A percentile compares a stretch with the other conserved stretches of the same genome.
Conservation (phyloP, 225 moss, liverwort and hornwort genomes). For the Bryoerythrophyllum caledonicum region DNA sequence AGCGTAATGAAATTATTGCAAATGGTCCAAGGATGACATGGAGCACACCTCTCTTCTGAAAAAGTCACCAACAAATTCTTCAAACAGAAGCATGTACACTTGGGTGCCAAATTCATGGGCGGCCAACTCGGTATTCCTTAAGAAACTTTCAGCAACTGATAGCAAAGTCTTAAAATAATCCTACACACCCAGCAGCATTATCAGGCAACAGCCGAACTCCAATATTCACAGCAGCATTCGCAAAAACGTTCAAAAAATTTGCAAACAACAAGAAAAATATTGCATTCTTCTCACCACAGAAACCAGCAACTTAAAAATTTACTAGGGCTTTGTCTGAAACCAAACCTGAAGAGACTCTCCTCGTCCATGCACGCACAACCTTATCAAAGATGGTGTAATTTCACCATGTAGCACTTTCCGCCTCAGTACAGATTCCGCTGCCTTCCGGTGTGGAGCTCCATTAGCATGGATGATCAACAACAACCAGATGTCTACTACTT, state of each 20-base stretch:
- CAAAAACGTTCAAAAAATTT: background rate
- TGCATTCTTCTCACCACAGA: background rate
- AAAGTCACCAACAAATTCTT: constrained; percentile 74
- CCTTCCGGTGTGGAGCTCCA: constrained; percentile 76
- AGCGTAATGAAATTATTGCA: background rate
- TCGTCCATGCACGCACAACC: constrained; percentile 74
- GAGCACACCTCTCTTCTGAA: constrained; percentile 73
- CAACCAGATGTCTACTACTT: constrained; percentile 86
- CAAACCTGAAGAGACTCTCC: constrained; percentile 77
- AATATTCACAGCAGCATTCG: background rate
- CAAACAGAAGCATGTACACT: constrained; percentile 72
- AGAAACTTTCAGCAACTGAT: constrained; percentile 65
- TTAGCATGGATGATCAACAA: constrained; percentile 83
- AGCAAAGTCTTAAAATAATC: constrained; percentile 87
- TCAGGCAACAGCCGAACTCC: constrained; percentile 16
- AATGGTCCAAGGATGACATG: background rate
- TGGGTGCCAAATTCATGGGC: constrained; percentile 73
- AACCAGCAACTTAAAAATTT: constrained; percentile 7
- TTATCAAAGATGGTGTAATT: constrained; percentile 58
- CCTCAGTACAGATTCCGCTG: constrained; percentile 63
- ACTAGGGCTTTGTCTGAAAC: constrained; percentile 12
- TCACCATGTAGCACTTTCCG: constrained; percentile 72
- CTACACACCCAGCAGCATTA: constrained; percentile 40
- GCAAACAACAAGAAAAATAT: background rate
- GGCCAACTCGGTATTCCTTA: constrained; percentile 67